Evolutionary conservation across 306 rosid species (phyloP).

Genomic region (Ziziphus jujuba): DNA sequence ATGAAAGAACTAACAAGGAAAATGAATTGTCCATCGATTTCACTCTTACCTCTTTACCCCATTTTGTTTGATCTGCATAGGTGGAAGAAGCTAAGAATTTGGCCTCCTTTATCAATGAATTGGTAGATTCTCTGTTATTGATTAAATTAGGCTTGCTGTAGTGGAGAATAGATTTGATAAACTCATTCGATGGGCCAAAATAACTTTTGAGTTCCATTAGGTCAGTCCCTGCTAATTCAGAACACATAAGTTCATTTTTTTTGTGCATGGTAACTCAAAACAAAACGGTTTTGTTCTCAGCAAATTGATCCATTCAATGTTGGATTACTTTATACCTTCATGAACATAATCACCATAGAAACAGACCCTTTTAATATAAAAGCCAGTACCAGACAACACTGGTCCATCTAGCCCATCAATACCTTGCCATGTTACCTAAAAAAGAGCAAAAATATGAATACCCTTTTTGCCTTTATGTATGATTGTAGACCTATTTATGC

Average conservation of each 20-base stretch:
- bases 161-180: conserved; percentile 43
- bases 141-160: conserved; percentile 18
- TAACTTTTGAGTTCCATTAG: conserved; percentile 32
- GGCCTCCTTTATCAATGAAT: conserved; percentile 32
- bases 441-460: neutral
- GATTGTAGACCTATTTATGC: neutral
- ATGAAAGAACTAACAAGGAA: neutral
- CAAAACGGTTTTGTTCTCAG: too few relatives aligned
- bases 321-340: conserved; percentile 33
- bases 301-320: too few relatives aligned
- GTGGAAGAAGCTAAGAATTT: conserved; percentile 54
- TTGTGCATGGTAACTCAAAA: too few relatives aligned
- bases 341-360: conserved; percentile 30
- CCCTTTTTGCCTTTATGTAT: neutral
- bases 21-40: neutral
- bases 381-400: conserved; percentile 54
- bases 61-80: conserved; percentile 54
- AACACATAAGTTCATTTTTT: too few relatives aligned
- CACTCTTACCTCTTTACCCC: conserved; percentile 63
- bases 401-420: conserved; percentile 67
- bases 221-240: conserved; percentile 36
- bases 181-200: conserved; percentile 58
- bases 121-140: neutral
- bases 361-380: conserved; percentile 51
- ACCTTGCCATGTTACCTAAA: conserved; percentile 50